Conservation (phyloP, 257 asterid species). For the Buddleja alternifolia region DNA sequence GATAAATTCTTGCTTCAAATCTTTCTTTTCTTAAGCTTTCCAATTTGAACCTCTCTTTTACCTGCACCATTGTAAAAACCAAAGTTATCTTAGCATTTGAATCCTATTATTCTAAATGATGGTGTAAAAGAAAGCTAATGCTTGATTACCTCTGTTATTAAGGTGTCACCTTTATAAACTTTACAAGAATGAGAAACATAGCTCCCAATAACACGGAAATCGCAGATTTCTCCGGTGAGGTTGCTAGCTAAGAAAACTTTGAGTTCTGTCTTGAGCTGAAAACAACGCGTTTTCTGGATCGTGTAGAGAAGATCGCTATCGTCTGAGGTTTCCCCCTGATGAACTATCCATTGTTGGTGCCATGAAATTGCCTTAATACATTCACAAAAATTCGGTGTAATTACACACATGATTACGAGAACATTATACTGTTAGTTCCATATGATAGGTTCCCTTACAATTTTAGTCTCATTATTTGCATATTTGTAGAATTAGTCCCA, state of each 20-base stretch:
- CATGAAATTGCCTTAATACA: constrained; percentile 30
- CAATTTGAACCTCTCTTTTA: constrained; percentile 42
- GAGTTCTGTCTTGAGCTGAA: constrained; percentile 40
- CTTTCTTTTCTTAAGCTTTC: constrained; percentile 41
- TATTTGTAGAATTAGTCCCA: too few relatives aligned
- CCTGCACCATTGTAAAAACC: constrained; percentile 32
- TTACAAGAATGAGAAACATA: constrained; percentile 43
- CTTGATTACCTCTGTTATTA: constrained; percentile 53
- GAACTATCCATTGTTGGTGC: constrained; percentile 46
- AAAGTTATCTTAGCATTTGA: neutral
- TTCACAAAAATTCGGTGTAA: neutral
- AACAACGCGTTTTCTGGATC: constrained; percentile 33
- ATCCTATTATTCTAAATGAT: too few relatives aligned
- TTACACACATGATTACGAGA: too few relatives aligned
- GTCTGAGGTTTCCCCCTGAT: constrained; percentile 38
- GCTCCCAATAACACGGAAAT: constrained; percentile 43
- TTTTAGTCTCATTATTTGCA: too few relatives aligned
- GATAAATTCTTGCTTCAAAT: constrained; percentile 56
- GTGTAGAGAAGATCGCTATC: constrained; percentile 40
- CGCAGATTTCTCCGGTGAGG: constrained; percentile 25
- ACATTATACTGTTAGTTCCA: too few relatives aligned
- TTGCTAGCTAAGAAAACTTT: constrained; percentile 47
- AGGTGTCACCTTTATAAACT: constrained; percentile 38
- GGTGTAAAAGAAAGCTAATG: too few relatives aligned
- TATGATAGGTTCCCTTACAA: too few relatives aligned